Evolutionary conservation across 805 yeast genomes (phyloP).

Genomic region (Yarrowia yakushimensis): DNA sequence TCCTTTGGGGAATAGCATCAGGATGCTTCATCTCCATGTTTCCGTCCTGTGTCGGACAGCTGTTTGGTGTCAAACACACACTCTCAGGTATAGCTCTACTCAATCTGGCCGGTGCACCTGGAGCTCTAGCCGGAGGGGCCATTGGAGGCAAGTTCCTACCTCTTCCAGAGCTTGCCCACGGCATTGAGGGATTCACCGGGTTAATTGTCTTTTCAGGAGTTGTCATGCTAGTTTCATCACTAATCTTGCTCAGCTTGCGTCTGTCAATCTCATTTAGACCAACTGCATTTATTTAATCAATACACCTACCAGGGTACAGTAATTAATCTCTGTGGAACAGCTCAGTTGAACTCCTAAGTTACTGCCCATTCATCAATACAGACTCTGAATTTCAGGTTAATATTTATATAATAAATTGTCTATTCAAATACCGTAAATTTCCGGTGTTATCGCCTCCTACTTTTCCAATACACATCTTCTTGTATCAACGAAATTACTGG

Average conservation of each 20-base stretch:
- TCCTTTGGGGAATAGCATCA: constrained; percentile 40
- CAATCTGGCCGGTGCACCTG: constrained; percentile 36
- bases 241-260: constrained; percentile 27
- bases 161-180: constrained; percentile 3
- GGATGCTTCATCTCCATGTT: constrained; percentile 40
- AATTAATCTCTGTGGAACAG: not conserved
- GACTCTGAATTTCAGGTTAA: not conserved
- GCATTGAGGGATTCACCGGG: constrained; percentile 29
- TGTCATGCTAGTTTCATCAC: constrained; percentile 31
- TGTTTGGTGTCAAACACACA: constrained; percentile 38
- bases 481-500: not conserved
- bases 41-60: constrained; percentile 40
- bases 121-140: constrained; percentile 40
- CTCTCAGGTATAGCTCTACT: constrained; percentile 37
- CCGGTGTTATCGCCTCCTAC: not conserved
- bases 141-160: constrained; percentile 41
- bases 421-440: not conserved
- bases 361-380: not conserved
- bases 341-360: not conserved
- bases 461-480: not conserved
- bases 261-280: constrained; percentile 28
- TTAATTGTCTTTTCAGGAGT: constrained; percentile 39
- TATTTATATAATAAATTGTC: not conserved
- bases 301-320: not conserved
- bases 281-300: constrained; percentile 28